Evolutionary conservation across 305 asterid genomes (phyloP), one percentile per base, ranked within the genome.

Genomic region (Coffea humblotiana): DNA sequence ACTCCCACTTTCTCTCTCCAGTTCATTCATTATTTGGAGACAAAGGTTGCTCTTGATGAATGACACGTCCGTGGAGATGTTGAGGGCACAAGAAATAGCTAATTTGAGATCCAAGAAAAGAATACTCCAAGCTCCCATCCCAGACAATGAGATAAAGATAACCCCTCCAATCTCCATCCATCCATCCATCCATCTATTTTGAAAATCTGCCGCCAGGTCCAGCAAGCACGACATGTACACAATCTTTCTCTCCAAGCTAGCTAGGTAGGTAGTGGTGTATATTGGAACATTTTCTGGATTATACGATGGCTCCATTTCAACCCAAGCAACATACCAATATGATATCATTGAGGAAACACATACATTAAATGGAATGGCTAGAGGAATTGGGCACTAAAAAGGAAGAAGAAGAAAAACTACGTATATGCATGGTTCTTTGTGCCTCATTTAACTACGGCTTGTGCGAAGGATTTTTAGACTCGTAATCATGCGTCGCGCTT

Each of bases 61-160:
- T 78, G 83, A 70, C 84, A 81, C 83, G 78, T 85, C 8, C 72
- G 27, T 23, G 4, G 64, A 2, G 70, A 19, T 60, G 66, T 81
- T 76, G 77, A 58, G 67, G 45, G n/a, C 54, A 65, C 29, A 75
- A 75, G 58, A 74, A 74, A 29, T 32, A 76, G 68, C 77, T 75
- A 54, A 43, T 79, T 82, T 80, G 75, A 60, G 82, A 78, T 83
- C 83, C 64, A 85, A 83, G 86, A 47, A 77, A 77, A 63, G 78
- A 32, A 32, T 32, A 32, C 32, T 32, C 32, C 32, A 32, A 32
- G 2, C 32, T 32, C 32, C 32, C 32, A 32, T 40, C 43, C 43
- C 43, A 40, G 43, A 40, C 5, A 40, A 40, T 40, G 43, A 40
- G 43, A 40, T 40, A 3, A 32, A 40, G 43, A 40, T 40, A 40